Percentiles rank a stretch among this genome's conserved stretches.
phyloP scores from a whole-genome alignment of 441 rosid genomes.

The Croton setiger region DNA sequence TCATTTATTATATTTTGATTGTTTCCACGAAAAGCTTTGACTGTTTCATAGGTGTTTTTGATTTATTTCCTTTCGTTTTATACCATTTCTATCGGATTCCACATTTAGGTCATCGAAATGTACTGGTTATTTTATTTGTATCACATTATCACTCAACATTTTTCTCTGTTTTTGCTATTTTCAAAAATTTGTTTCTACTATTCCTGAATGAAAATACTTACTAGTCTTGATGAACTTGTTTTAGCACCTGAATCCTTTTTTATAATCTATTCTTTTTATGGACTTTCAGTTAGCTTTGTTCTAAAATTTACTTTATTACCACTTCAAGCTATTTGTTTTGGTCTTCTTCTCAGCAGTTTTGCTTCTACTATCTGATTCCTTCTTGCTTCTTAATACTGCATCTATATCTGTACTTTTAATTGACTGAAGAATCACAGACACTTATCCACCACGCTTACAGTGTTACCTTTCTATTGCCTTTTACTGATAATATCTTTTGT shows the following conservation, averaged over 20 bases:
- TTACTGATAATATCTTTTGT: neutral
- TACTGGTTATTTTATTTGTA: too few species aligned
- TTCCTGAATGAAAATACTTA: neutral
- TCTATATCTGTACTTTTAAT: neutral
- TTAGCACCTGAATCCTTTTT: neutral
- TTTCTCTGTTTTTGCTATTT: neutral
- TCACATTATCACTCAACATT: too few species aligned
- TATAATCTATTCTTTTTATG: neutral
- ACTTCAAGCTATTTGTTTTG: neutral
- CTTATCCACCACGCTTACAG: neutral
- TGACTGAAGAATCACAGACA: neutral
- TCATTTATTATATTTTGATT: too few species aligned
- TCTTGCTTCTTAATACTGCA: neutral
- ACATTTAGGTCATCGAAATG: too few species aligned
- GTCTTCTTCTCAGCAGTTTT: neutral
- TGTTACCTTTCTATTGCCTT: neutral
- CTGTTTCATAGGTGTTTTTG: too few species aligned
- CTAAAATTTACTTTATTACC: neutral
- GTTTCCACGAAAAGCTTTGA: too few species aligned
- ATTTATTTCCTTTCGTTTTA: too few species aligned
- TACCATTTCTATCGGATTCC: too few species aligned
- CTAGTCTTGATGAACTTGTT: neutral
- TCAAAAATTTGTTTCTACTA: neutral
- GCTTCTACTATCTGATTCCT: neutral
- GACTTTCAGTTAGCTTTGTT: neutral